phyloP scores from a whole-genome alignment of 495 filamentous ascomycete genomes.

The Gamarada debralockiae region DNA sequence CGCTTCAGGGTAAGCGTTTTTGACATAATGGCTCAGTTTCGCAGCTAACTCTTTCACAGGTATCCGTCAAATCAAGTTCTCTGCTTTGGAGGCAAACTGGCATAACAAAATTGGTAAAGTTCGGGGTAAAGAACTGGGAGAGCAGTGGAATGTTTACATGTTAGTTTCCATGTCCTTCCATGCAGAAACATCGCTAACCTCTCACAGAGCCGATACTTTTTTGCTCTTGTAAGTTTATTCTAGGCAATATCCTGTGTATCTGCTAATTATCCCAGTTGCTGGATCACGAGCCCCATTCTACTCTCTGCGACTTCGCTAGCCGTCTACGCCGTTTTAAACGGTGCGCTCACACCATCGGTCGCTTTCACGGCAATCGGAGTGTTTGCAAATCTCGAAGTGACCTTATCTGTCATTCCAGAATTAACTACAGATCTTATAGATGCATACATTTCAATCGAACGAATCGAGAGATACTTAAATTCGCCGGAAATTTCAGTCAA shows the following conservation, averaged over 20 bases:
- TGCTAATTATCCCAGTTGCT: conserved; percentile 52
- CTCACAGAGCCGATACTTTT: conserved; percentile 17
- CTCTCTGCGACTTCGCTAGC: conserved; percentile 69
- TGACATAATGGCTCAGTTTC: not conserved
- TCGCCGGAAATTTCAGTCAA: conserved; percentile 61
- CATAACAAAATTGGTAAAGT: conserved; percentile 65
- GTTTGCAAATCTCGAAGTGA: conserved; percentile 67
- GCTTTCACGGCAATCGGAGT: conserved; percentile 79
- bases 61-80: conserved; percentile 87
- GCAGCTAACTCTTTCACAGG: conserved; percentile 4
- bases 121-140: conserved; percentile 60
- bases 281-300: conserved; percentile 72
- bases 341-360: conserved; percentile 63
- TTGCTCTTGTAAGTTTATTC: conserved; percentile 18
- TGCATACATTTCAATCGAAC: conserved; percentile 66
- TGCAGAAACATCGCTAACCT: not conserved
- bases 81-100: conserved; percentile 77
- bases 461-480: conserved; percentile 69
- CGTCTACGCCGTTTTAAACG: conserved; percentile 60
- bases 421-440: conserved; percentile 66
- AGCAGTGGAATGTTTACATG: conserved; percentile 61
- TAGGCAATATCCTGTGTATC: not conserved
- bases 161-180: conserved; percentile 37
- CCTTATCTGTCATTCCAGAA: conserved; percentile 68
- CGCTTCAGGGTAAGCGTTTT: conserved; percentile 54